These are phyloP conservation scores for Populus hybrid DNA, from an alignment of 441 rosid genomes.

Conservation along the genomic window DNA sequence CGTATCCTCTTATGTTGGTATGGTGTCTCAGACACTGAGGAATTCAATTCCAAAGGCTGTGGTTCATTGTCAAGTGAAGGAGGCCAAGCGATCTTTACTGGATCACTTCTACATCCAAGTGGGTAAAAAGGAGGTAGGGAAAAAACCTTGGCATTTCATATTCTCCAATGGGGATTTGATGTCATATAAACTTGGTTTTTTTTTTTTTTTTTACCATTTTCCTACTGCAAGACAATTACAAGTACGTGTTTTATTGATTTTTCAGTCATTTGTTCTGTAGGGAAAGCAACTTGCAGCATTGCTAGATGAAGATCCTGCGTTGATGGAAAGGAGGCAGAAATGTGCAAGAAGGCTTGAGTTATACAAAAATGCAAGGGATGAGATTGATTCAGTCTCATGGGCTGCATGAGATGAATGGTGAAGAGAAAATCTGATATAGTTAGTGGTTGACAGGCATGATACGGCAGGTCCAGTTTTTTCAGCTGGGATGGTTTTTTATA, in stretches of 20 bases:
- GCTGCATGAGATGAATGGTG: constrained; percentile 21
- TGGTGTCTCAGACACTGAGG: constrained; percentile 78
- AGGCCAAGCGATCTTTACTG: constrained; percentile 67
- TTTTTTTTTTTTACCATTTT: background rate
- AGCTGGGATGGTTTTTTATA: background rate
- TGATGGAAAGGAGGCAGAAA: constrained; percentile 61
- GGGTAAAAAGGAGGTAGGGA: constrained; percentile 65
- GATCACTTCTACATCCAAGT: constrained; percentile 63
- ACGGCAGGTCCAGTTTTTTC: background rate
- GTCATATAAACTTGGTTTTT: background rate
- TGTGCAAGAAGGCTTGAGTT: constrained; percentile 58
- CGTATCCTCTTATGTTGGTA: constrained; percentile 60
- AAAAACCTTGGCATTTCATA: background rate
- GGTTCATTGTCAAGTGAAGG: constrained; percentile 81
- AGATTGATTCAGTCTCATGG: constrained; percentile 65
- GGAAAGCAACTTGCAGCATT: constrained; percentile 48
- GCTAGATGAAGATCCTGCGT: constrained; percentile 57
- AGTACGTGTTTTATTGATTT: background rate
- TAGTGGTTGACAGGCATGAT: background rate
- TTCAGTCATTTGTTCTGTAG: constrained; percentile 21
- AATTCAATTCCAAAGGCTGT: constrained; percentile 77
- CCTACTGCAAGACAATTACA: background rate
- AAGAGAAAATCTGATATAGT: background rate
- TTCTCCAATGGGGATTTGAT: background rate
- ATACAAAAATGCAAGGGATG: constrained; percentile 59